Evolutionary conservation across 306 rosid species (phyloP).

Genomic region (Acmispon strigosus): DNA sequence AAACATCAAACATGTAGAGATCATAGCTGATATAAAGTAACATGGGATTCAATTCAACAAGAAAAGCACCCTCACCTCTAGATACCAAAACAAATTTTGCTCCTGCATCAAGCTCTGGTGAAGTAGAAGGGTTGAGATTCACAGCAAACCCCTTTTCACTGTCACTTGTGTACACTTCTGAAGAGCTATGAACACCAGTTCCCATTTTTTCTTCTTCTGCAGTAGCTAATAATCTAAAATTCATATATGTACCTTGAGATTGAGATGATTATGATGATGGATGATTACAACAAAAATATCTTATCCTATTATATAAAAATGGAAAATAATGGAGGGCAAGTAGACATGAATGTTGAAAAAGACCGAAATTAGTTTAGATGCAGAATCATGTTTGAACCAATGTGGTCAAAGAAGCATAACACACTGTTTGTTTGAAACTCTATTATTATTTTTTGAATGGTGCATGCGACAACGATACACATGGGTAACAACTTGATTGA

Average conservation of each 20-base stretch:
- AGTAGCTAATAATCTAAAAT: slow-evolving; percentile 6
- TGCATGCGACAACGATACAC: not conserved
- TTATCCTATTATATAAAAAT: not conserved
- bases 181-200: slow-evolving; percentile 27
- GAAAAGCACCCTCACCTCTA: slow-evolving; percentile 34
- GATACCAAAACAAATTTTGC: slow-evolving; percentile 76
- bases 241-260: slow-evolving; percentile 20
- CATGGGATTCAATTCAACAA: too few species aligned
- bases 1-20: too few species aligned
- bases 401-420: slow-evolving; percentile 33
- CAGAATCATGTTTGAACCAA: slow-evolving; percentile 21
- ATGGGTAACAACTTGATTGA: slow-evolving; percentile 22
- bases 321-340: not conserved
- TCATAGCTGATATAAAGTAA: too few species aligned
- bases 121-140: not conserved
- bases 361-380: slow-evolving; percentile 17
- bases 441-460: not conserved
- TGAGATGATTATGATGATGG: not conserved
- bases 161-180: slow-evolving; percentile 26
- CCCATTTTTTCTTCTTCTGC: slow-evolving; percentile 26
- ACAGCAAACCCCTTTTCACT: slow-evolving; percentile 34
- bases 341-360: slow-evolving; percentile 22
- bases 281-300: not conserved
- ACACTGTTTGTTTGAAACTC: not conserved
- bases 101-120: slow-evolving; percentile 61